These are phyloP conservation scores for Antrodiella citrinella DNA, from an alignment of 768 basidiomycete genomes.

Conservation along the genomic window DNA sequence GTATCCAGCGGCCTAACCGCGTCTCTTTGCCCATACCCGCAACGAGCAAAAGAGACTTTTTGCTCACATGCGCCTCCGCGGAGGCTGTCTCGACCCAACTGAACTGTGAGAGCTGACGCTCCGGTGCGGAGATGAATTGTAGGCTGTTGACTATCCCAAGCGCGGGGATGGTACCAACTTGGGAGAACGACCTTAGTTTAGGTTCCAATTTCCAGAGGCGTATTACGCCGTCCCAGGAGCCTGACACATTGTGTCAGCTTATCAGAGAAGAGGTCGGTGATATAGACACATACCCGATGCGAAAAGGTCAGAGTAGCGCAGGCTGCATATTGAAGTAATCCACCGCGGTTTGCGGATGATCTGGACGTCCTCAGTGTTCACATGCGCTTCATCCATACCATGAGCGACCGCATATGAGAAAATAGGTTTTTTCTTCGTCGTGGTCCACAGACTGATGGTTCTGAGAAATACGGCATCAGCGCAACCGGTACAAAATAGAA, in stretches of 20 bases:
- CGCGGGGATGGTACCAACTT: slow-evolving; percentile 53
- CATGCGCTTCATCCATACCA: slow-evolving; percentile 65
- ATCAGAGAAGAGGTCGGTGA: slow-evolving; percentile 14
- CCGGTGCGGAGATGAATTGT: slow-evolving; percentile 48
- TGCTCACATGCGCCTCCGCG: slow-evolving; percentile 13
- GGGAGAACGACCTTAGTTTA: slow-evolving; percentile 69
- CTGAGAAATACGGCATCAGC: slow-evolving; percentile 29
- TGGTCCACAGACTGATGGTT: slow-evolving; percentile 89
- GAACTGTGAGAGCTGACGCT: neutral
- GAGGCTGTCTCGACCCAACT: slow-evolving; percentile 4
- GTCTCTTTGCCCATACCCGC: slow-evolving; percentile 86
- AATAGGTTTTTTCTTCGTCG: slow-evolving; percentile 89
- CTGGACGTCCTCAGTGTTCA: slow-evolving; percentile 66
- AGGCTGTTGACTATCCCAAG: slow-evolving; percentile 87
- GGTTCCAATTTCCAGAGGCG: slow-evolving; percentile 87
- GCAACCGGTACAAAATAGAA: neutral
- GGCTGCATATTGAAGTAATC: slow-evolving; percentile 77
- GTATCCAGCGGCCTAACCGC: slow-evolving; percentile 84
- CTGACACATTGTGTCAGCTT: too few relatives aligned
- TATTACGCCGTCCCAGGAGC: slow-evolving; percentile 89
- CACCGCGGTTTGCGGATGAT: slow-evolving; percentile 74
- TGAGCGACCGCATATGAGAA: slow-evolving; percentile 84
- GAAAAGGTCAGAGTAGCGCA: slow-evolving; percentile 87
- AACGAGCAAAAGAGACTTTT: slow-evolving; percentile 46
- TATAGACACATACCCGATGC: too few relatives aligned